phyloP scores from a whole-genome alignment of 106 monocot genomes.

The Gastrodia elata region DNA sequence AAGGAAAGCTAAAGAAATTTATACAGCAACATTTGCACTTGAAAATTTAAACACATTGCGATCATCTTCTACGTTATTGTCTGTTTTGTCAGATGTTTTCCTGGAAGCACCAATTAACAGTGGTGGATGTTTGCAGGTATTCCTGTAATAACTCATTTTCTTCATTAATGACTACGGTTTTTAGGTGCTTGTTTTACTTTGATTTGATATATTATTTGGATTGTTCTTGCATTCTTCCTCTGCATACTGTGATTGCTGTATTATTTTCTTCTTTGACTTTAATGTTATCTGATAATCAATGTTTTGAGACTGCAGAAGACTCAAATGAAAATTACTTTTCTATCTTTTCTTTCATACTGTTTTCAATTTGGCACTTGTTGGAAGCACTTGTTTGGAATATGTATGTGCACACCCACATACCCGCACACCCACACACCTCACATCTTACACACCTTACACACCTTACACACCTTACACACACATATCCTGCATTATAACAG shows the following conservation, averaged over 20 bases:
- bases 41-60: constrained; percentile 55
- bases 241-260: background rate
- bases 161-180: background rate
- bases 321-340: background rate
- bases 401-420: no score
- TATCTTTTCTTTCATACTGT: background rate
- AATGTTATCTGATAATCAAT: background rate
- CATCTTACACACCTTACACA: no score
- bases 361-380: background rate
- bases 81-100: constrained; percentile 48
- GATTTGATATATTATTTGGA: background rate
- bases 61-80: constrained; percentile 41
- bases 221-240: background rate
- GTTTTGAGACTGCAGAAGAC: background rate
- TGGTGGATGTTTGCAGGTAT: constrained; percentile 77
- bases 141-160: background rate
- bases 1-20: constrained; percentile 47
- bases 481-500: no score
- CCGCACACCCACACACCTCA: no score
- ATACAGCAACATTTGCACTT: constrained; percentile 46
- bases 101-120: constrained; percentile 50
- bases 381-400: no score
- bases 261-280: background rate
- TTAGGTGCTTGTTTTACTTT: background rate
- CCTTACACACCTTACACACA: no score